Evolutionary conservation across 176 grass and related monocot species (phyloP).

Genomic region (sorghum (Sorghum bicolor)): Sorghum_bicolor_NCBIv3 NC_012871.2:65042001-65042500

Average conservation of each 20-base stretch:
- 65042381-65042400: background rate
- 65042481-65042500: background rate
- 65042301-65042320: background rate
- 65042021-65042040: background rate
- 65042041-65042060: background rate
- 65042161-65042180: background rate
- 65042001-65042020: background rate
- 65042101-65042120: background rate
- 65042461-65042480: background rate
- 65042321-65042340: background rate
- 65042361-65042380: background rate
- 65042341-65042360: background rate
- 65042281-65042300: background rate
- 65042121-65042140: background rate
- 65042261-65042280: background rate
- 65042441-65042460: background rate
- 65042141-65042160: background rate
- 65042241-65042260: background rate
- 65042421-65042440: background rate
- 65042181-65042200: background rate
- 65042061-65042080: conserved; percentile 5
- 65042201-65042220: background rate
- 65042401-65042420: background rate
- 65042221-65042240: background rate
- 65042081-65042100: background rate